Evolutionary conservation across 2,329 filamentous ascomycete genomes (phyloP).

Genomic region (Saccharata proteae): DNA sequence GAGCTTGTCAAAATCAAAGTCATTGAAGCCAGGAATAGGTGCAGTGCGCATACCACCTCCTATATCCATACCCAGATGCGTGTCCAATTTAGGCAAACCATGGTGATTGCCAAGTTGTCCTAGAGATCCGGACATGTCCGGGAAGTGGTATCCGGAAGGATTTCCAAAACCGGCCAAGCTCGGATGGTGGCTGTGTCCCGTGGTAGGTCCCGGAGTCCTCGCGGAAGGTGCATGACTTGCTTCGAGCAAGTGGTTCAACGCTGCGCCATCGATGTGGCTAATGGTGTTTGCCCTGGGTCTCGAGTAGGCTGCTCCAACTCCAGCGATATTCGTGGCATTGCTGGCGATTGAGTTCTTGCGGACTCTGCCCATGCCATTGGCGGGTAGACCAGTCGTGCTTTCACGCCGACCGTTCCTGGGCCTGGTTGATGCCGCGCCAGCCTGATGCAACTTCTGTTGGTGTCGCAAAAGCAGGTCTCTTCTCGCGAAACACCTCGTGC

Average conservation of each 20-base stretch:
- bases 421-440: conserved; percentile 73
- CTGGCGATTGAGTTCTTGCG: conserved; percentile 85
- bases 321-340: conserved; percentile 34
- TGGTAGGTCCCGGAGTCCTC: conserved; percentile 29
- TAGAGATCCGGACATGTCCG: conserved; percentile 54
- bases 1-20: conserved; percentile 56
- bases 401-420: conserved; percentile 75
- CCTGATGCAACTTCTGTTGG: conserved; percentile 97
- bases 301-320: conserved; percentile 35
- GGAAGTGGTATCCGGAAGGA: conserved; percentile 49
- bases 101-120: conserved; percentile 49
- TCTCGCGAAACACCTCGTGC: conserved; percentile 85
- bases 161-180: conserved; percentile 56
- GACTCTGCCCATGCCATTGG: conserved; percentile 55
- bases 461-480: conserved; percentile 85
- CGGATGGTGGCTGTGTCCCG: conserved; percentile 56
- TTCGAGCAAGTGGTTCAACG: conserved; percentile 57
- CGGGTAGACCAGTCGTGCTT: conserved; percentile 62
- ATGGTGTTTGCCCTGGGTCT: conserved; percentile 92
- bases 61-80: conserved; percentile 57
- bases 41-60: conserved; percentile 64
- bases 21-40: conserved; percentile 50
- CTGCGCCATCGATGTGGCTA: conserved; percentile 72
- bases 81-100: conserved; percentile 73
- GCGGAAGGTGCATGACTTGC: conserved; percentile 41